These are phyloP conservation scores for Podosphaera aphanis DNA, from an alignment of 2,329 filamentous ascomycete species.

Conservation along the genomic window DNA sequence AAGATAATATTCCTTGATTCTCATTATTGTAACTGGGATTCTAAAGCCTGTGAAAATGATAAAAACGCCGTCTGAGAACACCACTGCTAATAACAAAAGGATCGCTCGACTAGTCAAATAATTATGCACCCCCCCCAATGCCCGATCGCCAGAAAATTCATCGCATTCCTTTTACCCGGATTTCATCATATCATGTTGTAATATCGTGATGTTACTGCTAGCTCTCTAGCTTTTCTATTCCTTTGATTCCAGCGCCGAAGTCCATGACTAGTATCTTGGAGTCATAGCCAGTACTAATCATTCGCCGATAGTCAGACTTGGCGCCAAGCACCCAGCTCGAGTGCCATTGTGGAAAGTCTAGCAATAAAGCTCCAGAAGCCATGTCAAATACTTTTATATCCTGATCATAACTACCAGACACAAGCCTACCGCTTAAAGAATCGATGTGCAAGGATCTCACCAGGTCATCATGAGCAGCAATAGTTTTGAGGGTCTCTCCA, in stretches of 20 bases:
- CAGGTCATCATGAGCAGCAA: constrained; percentile 62
- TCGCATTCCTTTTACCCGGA: too few species aligned
- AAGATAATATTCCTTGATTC: too few species aligned
- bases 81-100: too few species aligned
- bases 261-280: constrained; percentile 83
- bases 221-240: constrained; percentile 35
- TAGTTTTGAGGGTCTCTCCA: constrained; percentile 57
- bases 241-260: constrained; percentile 43
- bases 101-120: too few species aligned
- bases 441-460: constrained; percentile 85
- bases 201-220: neutral
- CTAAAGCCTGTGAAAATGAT: too few species aligned
- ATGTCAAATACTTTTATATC: constrained; percentile 91
- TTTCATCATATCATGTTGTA: neutral
- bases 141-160: too few species aligned
- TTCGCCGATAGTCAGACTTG: constrained; percentile 83
- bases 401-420: constrained; percentile 85
- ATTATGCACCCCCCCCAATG: too few species aligned
- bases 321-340: constrained; percentile 90
- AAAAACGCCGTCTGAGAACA: too few species aligned
- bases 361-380: constrained; percentile 50
- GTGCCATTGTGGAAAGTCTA: constrained; percentile 86
- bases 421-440: constrained; percentile 58
- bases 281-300: constrained; percentile 87
- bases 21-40: too few species aligned